A percentile compares a stretch with the other conserved stretches of the same genome.
phyloP scores from a whole-genome alignment of 306 rosid genomes.

The Lathyrus oleraceus region DNA sequence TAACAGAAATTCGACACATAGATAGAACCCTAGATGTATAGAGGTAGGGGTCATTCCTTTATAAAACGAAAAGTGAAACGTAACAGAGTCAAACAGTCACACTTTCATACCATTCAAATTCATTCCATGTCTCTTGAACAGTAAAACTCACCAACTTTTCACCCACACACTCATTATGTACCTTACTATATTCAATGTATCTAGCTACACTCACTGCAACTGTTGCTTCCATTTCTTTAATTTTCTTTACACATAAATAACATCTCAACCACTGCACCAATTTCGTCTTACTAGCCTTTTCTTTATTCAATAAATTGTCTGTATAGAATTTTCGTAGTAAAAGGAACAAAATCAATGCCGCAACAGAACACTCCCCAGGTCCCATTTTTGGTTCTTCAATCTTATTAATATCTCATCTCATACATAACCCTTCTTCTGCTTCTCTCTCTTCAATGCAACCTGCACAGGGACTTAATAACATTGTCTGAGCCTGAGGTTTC shows the following conservation, averaged over 20 bases:
- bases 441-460: not conserved
- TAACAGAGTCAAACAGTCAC: constrained; percentile 36
- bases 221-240: too few relatives aligned
- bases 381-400: too few relatives aligned
- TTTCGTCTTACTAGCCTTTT: not conserved
- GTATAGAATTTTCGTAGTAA: constrained; percentile 10
- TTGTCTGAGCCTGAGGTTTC: constrained; percentile 35
- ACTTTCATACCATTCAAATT: constrained; percentile 37
- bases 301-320: constrained; percentile 7
- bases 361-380: not conserved
- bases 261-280: not conserved
- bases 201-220: too few relatives aligned
- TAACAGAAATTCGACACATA: too few relatives aligned
- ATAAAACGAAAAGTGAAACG: not conserved
- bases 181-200: not conserved
- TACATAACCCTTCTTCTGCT: not conserved
- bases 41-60: not conserved
- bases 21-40: too few relatives aligned
- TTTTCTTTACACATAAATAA: too few relatives aligned
- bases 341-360: constrained; percentile 30
- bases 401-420: too few relatives aligned
- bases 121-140: constrained; percentile 27
- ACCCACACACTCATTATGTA: constrained; percentile 29
- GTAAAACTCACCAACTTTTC: constrained; percentile 23
- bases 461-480: constrained; percentile 44